Percentiles rank a stretch among this genome's conserved stretches.
Evolutionary conservation across 2,329 filamentous ascomycete species (phyloP).

Genomic region (Didymella glomerata): DNA sequence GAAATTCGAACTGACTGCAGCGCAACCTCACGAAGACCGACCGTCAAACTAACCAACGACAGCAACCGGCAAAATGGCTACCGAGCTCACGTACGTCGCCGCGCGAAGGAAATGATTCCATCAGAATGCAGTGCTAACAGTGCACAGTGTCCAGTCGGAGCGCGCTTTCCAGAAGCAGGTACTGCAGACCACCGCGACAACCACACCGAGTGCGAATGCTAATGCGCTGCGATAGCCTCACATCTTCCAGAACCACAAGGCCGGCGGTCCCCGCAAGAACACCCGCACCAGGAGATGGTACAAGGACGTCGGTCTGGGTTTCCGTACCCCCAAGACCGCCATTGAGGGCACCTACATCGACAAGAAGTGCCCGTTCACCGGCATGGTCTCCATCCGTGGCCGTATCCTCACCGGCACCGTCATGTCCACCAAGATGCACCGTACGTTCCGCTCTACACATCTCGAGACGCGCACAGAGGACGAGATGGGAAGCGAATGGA

Average conservation of each 20-base stretch:
- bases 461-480: too few relatives aligned
- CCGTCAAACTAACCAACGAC: constrained; percentile 49
- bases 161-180: constrained; percentile 94
- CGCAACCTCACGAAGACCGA: constrained; percentile 31
- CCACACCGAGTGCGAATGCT: constrained; percentile 36
- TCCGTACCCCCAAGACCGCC: constrained; percentile 97
- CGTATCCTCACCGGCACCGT: constrained; percentile 99
- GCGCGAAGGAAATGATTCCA: constrained; percentile 2
- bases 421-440: constrained; percentile 99
- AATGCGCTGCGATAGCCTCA: constrained; percentile 75
- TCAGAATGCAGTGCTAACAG: constrained; percentile 32
- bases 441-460: constrained; percentile 53
- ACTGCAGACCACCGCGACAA: constrained; percentile 32
- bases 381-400: constrained; percentile 98
- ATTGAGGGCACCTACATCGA: constrained; percentile 99
- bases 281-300: constrained; percentile 81
- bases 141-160: constrained; percentile 97
- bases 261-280: constrained; percentile 67
- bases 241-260: constrained; percentile 99
- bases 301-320: constrained; percentile 99
- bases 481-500: too few relatives aligned
- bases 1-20: constrained; percentile 25
- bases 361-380: constrained; percentile 99
- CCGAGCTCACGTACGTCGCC: constrained; percentile 54
- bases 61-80: constrained; percentile 52